Percentiles rank a stretch among this genome's conserved stretches.
Evolutionary conservation across 169 alveolate genomes (phyloP).

Genomic region (Plasmodium vivax): DNA sequence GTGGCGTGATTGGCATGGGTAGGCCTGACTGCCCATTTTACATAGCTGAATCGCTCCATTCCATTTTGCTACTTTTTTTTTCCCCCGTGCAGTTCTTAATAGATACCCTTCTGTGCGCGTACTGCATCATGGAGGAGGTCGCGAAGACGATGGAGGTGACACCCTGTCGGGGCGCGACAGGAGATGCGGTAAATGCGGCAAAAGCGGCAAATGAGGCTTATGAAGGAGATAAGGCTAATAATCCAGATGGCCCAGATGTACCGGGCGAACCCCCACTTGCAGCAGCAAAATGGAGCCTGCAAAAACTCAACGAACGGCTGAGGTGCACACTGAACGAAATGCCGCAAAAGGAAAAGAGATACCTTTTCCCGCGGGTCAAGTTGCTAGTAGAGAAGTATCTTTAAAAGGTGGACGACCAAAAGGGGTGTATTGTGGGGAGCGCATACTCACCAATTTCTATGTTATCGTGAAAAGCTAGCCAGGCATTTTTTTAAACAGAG

Average conservation of each 20-base stretch:
- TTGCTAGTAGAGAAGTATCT: conserved; percentile 2
- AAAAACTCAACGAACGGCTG: conserved; percentile 8
- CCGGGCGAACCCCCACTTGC: neutral
- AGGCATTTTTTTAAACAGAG: neutral
- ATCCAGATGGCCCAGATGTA: neutral
- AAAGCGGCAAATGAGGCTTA: neutral
- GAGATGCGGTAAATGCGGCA: neutral
- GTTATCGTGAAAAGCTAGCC: neutral
- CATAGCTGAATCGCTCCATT: neutral
- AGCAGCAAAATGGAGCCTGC: neutral
- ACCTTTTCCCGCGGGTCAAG: conserved; percentile 11
- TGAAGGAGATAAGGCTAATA: neutral
- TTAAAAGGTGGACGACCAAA: neutral
- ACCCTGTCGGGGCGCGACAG: neutral
- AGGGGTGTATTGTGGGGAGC: neutral
- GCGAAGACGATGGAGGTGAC: neutral
- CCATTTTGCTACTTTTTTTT: neutral
- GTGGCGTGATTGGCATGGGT: neutral
- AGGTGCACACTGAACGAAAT: conserved; percentile 11
- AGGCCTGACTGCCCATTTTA: neutral
- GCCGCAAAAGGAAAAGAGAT: conserved; percentile 17
- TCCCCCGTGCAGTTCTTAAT: conserved; percentile 11
- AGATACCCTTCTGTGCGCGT: conserved; percentile 31
- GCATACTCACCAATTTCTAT: neutral
- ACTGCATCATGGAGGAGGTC: conserved; percentile 30